These are phyloP conservation scores for Ustilago sp. DNA, from an alignment of 1,284 basidiomycete genomes.

Conservation along the genomic window DNA sequence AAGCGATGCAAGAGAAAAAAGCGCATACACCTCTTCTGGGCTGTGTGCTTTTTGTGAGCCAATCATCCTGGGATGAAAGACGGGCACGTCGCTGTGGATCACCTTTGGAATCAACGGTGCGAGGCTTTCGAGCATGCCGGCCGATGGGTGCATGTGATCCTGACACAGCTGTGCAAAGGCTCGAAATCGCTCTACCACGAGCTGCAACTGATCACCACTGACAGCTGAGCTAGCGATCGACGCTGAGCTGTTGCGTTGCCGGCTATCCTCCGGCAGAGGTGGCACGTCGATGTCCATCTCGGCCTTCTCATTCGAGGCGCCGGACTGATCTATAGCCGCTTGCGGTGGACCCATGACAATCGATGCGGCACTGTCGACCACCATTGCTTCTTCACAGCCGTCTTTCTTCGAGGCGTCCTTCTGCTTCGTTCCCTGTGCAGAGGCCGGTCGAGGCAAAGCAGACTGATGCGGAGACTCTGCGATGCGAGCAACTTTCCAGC, in stretches of 20 bases:
- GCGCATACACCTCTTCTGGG: slow-evolving; percentile 29
- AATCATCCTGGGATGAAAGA: slow-evolving; percentile 41
- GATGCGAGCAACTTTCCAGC: slow-evolving; percentile 24
- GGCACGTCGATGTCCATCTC: slow-evolving; percentile 22
- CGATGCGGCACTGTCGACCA: neutral
- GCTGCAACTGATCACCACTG: slow-evolving; percentile 38
- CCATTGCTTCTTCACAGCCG: neutral
- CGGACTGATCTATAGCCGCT: neutral
- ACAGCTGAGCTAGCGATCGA: slow-evolving; percentile 16
- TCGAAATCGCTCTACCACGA: slow-evolving; percentile 31
- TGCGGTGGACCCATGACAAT: slow-evolving; percentile 10
- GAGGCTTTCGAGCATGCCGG: slow-evolving; percentile 29
- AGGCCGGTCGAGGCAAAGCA: neutral
- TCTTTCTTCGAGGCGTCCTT: neutral
- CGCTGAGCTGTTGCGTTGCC: slow-evolving; percentile 25
- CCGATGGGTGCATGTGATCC: slow-evolving; percentile 32
- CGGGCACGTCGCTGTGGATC: slow-evolving; percentile 18
- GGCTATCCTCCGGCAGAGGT: slow-evolving; percentile 11
- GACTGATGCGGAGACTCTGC: neutral
- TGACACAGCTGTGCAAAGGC: slow-evolving; percentile 41
- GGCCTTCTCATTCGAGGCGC: slow-evolving; percentile 2
- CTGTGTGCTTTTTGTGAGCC: slow-evolving; percentile 31
- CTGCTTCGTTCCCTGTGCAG: neutral
- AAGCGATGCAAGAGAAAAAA: slow-evolving; percentile 33
- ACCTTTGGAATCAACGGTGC: slow-evolving; percentile 22